Percentiles rank a stretch among this genome's conserved stretches.
phyloP scores from a whole-genome alignment of 1,284 basidiomycete species.

The Coniferiporia weirii region DNA sequence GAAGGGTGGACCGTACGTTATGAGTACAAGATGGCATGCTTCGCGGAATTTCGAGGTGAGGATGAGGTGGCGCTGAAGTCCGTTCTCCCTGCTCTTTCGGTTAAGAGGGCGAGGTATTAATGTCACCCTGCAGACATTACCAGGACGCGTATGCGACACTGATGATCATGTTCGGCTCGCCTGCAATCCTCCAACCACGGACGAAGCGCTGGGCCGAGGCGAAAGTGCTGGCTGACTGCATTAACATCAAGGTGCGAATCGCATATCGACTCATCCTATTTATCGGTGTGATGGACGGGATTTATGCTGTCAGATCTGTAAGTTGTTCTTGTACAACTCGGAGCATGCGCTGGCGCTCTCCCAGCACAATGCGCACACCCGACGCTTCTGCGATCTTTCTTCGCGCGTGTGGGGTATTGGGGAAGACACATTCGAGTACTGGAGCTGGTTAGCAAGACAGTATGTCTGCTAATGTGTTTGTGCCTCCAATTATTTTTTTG shows the following conservation, averaged over 20 bases:
- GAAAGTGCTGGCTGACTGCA: constrained; percentile 90
- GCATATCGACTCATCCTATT: not conserved
- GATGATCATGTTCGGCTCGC: constrained; percentile 82
- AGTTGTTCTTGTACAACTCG: constrained; percentile 84
- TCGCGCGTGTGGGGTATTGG: constrained; percentile 89
- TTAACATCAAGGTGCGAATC: constrained; percentile 71
- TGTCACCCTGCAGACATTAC: constrained; percentile 62
- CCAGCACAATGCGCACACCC: constrained; percentile 80
- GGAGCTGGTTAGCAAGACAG: constrained; percentile 95
- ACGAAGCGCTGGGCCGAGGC: constrained; percentile 99
- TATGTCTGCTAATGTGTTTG: constrained; percentile 34
- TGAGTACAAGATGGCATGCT: constrained; percentile 95
- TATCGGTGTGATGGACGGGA: too few species aligned
- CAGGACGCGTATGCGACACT: constrained; percentile 85
- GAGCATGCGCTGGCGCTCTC: constrained; percentile 73
- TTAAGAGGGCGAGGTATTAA: not conserved
- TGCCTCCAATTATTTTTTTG: not conserved
- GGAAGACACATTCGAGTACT: constrained; percentile 95
- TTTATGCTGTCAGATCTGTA: constrained; percentile 57
- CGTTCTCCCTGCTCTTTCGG: constrained; percentile 25
- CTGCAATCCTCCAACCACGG: constrained; percentile 79
- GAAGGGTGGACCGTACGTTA: constrained; percentile 96
- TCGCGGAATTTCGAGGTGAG: constrained; percentile 91
- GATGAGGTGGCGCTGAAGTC: constrained; percentile 84
- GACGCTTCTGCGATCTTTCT: constrained; percentile 83